phyloP scores from a whole-genome alignment of 2,329 filamentous ascomycete species.

The Colletotrichum echinochloae region DNA sequence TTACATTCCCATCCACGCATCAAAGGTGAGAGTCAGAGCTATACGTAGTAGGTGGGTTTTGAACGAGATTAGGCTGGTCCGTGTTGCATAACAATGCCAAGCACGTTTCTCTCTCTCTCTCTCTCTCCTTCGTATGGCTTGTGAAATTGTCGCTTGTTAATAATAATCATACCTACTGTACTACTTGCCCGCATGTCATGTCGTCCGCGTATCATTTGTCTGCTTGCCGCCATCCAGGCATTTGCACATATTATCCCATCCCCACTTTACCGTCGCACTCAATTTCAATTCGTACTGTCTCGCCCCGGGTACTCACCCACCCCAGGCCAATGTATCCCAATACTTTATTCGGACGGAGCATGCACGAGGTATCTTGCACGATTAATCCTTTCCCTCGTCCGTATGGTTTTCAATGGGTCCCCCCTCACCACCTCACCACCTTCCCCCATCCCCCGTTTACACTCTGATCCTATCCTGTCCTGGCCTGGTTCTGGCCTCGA shows the following conservation, averaged over 20 bases:
- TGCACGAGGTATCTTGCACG: constrained; percentile 23
- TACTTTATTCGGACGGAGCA: constrained; percentile 32
- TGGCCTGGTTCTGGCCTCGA: constrained; percentile 18
- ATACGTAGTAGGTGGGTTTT: neutral
- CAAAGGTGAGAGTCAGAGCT: neutral
- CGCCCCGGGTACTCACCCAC: constrained; percentile 6
- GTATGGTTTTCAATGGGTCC: constrained; percentile 25
- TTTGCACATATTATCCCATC: constrained; percentile 4
- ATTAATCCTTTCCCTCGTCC: constrained; percentile 25
- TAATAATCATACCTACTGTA: too few relatives aligned
- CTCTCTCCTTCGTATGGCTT: neutral
- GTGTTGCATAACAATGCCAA: constrained; percentile 17
- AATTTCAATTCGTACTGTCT: constrained; percentile 25
- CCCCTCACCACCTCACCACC: constrained; percentile 2
- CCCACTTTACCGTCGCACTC: neutral
- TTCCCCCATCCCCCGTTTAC: neutral
- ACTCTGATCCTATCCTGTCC: constrained; percentile 18
- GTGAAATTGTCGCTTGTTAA: neutral
- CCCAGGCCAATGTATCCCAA: constrained; percentile 24
- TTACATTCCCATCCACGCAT: constrained; percentile 9
- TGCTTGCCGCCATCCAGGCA: constrained; percentile 5
- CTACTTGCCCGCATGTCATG: neutral
- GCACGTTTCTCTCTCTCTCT: neutral
- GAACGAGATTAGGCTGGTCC: constrained; percentile 10
- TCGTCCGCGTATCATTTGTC: constrained; percentile 1